Evolutionary conservation across 768 basidiomycete genomes (phyloP).

Genomic region (Collybia mongolica): DNA sequence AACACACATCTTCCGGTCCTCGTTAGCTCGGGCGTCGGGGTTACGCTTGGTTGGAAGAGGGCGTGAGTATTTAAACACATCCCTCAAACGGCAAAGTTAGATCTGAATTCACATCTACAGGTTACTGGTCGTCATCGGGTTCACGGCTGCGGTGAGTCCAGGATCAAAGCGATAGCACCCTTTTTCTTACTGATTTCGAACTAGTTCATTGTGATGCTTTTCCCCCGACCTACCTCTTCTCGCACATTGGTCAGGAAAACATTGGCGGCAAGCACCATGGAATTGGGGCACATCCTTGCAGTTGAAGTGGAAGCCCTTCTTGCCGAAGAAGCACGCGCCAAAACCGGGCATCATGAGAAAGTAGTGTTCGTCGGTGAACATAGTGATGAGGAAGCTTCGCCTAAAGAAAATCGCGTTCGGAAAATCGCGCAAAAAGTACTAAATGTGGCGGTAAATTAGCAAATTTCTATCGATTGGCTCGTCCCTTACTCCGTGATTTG

Average conservation of each 20-base stretch:
- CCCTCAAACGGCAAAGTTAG: not conserved
- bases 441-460: constrained; percentile 30
- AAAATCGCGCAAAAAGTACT: constrained; percentile 32
- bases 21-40: constrained; percentile 32
- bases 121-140: constrained; percentile 43
- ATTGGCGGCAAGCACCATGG: constrained; percentile 31
- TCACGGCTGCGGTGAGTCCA: constrained; percentile 36
- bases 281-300: constrained; percentile 36
- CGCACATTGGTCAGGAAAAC: constrained; percentile 41
- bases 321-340: constrained; percentile 36
- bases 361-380: constrained; percentile 18
- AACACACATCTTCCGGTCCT: constrained; percentile 28
- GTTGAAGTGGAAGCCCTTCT: constrained; percentile 43
- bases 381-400: constrained; percentile 23
- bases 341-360: constrained; percentile 27
- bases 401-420: constrained; percentile 37
- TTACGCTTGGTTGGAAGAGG: constrained; percentile 39
- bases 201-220: constrained; percentile 46
- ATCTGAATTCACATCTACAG: constrained; percentile 15
- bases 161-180: no score
- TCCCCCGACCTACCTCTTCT: constrained; percentile 41
- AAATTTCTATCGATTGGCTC: not conserved
- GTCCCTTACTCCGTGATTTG: not conserved
- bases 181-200: not conserved
- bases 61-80: constrained; percentile 25